These are phyloP conservation scores for Hyphopichia pseudoburtonii DNA, from an alignment of 1,139 yeast species.

Conservation along the genomic window DNA sequence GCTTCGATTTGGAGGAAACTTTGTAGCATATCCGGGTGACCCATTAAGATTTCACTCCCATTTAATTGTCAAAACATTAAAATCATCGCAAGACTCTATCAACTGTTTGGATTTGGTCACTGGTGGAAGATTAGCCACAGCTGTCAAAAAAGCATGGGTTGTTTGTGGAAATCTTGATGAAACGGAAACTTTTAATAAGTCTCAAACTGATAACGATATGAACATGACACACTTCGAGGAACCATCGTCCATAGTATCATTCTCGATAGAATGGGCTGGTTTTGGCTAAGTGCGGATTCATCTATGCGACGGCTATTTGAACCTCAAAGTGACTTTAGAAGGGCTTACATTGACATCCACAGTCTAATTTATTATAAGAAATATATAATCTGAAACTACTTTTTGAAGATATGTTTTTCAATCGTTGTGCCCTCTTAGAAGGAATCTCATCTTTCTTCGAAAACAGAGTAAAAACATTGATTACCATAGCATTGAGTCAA, in stretches of 20 bases:
- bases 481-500: no score
- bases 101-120: conserved; percentile 61
- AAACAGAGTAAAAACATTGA: no score
- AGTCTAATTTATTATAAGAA: background rate
- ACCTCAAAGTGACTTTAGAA: no score
- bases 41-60: conserved; percentile 90
- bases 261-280: conserved; percentile 81
- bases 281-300: conserved; percentile 68
- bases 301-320: no score
- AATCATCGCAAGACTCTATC: conserved; percentile 33
- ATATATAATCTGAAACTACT: no score
- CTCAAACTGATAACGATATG: no score
- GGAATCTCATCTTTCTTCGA: no score
- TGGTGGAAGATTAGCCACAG: conserved; percentile 89
- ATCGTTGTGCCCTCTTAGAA: no score
- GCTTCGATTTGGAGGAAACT: conserved; percentile 84
- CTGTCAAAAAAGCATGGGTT: conserved; percentile 86
- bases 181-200: conserved; percentile 5
- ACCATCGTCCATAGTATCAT: conserved; percentile 24
- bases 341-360: background rate
- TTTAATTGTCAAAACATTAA: conserved; percentile 57
- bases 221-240: no score
- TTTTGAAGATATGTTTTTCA: no score
- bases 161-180: conserved; percentile 46
- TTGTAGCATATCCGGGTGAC: conserved; percentile 92